Base-by-base conservation (phyloP, 1,139 yeast species). In the Saccharomyces hybrid region DNA sequence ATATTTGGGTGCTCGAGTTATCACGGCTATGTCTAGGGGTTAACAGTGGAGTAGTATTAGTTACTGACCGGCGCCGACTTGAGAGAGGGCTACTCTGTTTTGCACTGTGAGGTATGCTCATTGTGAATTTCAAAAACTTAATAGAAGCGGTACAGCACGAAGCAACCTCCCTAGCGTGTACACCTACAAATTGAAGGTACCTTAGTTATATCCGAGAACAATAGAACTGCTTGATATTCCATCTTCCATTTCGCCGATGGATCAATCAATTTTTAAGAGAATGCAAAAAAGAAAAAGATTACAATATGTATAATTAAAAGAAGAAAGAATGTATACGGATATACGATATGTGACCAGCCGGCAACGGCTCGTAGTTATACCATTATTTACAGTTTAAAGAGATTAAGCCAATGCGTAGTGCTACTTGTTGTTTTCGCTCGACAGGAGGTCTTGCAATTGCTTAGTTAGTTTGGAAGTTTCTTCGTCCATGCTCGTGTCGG, bases 401-500 rank as follows among this genome's bases (percentile, higher is more conserved):
- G n/a, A 13, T 5, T 11, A 6, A 11, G 25, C 5, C 23, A 38
- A 38, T 19, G 28, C 2, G 7, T 19, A 13, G 14, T 16, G 9
- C 23, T 48, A 47, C 25, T 38, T 19, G 44, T 38, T 23, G 9
- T 50, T 31, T 5, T 31, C 48, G n/a, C 26, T 23, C 13, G 48
- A 27, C 9, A 50, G 52, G 46, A 29, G 9, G 23, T 49, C 54
- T 32, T 47, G 52, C 59, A 56, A 41, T 14, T 64, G 59, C 25
- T 58, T 57, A 2, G 60, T 58, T 2, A 62, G 59, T 29, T 62
- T 54, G 14, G 60, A 56, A 0, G 86, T 80, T 59, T 88, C 95
- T 52, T 82, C 83, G 63, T 87, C 95, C 69, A 84, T 68, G 78
- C 69, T 48, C 73, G 72, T 53, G 75, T 68, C 23, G 78, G 63